Evolutionary conservation across 345 rosid species (phyloP), one percentile per base, ranked within the genome.

Genomic region (Moricandia moricandioides): DNA sequence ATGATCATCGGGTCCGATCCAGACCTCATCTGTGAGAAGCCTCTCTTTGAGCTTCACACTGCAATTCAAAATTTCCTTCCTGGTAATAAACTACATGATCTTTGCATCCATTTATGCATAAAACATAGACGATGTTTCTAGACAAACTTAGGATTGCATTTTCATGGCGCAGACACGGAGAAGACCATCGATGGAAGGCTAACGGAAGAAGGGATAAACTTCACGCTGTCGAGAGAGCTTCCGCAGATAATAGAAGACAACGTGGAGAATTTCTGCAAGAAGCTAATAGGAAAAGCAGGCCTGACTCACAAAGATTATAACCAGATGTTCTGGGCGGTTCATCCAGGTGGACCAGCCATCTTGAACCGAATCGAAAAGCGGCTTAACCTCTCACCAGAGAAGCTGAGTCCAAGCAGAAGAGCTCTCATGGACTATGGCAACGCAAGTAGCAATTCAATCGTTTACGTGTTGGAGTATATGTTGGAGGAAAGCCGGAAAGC

Each of bases 291-390:
- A 24, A 75, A 76, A 47, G 80, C 77, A 1, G 88, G 86, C n/a
- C 45, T 87, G 8, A 66, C 81, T 9, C 67, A 82, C 8, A 69
- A 79, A 52, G 92, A 88, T 63, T 95, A 90, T 40, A 90, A 90
- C 80, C 81, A 84, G 70, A 55, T 95, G 74, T 95, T 92, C 69
- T 95, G 99, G 99, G 97, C 96, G 9, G 97, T 95, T 73, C 98
- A 95, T 82, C 99, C 98, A 2, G 99, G 99, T 0, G 99, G 97
- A 9, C 99, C 99, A 4, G 99, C 98, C 34, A 95, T 95, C 70
- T 74, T 95, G 84, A 90, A 95, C 74, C 76, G 96, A 57, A 75
- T 92, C 54, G 99, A 95, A 29, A 92, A 90, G 81, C 79, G 97
- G 65, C 85, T 95, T 0, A 81, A 87, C 33, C 80, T 95, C 84